Evolutionary conservation across 139 green algal genomes (phyloP).

Genomic region (Chlamydomonas urium): DNA sequence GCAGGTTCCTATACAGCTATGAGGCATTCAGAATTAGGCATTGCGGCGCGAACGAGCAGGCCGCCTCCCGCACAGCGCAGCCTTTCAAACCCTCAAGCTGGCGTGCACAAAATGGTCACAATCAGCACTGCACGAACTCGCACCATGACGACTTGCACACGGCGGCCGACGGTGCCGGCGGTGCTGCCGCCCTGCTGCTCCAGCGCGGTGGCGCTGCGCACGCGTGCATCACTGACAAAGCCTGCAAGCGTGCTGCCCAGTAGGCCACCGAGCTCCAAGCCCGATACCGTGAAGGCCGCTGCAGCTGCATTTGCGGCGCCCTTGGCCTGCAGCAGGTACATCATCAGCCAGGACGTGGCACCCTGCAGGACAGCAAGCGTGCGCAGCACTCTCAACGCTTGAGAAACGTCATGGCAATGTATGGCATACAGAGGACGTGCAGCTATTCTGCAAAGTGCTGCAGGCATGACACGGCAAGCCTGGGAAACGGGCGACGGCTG

Average conservation of each 20-base stretch:
- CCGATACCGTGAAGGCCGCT: slow-evolving; percentile 77
- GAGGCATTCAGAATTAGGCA: too few relatives aligned
- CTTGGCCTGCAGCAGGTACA: slow-evolving; percentile 72
- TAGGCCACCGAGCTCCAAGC: slow-evolving; percentile 93
- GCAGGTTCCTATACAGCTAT: too few relatives aligned
- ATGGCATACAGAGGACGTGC: too few relatives aligned
- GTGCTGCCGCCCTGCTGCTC: not conserved
- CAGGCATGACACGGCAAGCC: slow-evolving; percentile 7
- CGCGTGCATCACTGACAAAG: not conserved
- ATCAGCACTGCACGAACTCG: not conserved
- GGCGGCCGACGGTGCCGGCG: slow-evolving; percentile 28
- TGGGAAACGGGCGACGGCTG: too few relatives aligned
- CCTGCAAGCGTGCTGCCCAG: slow-evolving; percentile 82
- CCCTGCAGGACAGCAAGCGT: too few relatives aligned
- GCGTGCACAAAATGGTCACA: not conserved
- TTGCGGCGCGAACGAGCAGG: too few relatives aligned
- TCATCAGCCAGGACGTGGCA: slow-evolving; percentile 73
- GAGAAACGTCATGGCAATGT: slow-evolving; percentile 32
- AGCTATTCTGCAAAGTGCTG: too few relatives aligned
- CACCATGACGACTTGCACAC: slow-evolving; percentile 37
- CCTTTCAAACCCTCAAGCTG: too few relatives aligned
- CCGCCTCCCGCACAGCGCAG: too few relatives aligned
- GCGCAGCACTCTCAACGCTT: too few relatives aligned
- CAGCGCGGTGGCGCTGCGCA: not conserved
- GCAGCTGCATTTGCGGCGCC: slow-evolving; percentile 61